Conservation (phyloP, 2,329 filamentous ascomycete species). For the Talaromyces verruculosus region DNA sequence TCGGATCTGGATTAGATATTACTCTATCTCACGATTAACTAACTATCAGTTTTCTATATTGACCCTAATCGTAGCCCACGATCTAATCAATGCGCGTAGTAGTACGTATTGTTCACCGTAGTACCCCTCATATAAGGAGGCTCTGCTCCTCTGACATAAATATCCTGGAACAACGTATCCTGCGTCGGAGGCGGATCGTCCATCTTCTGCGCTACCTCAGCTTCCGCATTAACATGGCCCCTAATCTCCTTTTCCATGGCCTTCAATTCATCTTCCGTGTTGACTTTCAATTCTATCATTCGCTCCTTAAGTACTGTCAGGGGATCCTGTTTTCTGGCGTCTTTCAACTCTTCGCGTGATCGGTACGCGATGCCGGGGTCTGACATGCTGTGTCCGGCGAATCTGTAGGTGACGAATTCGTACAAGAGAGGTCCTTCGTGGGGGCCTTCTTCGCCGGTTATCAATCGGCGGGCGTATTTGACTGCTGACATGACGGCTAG, state of each 20-base stretch:
- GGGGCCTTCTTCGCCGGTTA: constrained; percentile 67
- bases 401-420: constrained; percentile 96
- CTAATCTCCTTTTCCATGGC: constrained; percentile 85
- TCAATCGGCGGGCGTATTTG: constrained; percentile 77
- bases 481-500: constrained; percentile 91
- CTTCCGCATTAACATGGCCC: constrained; percentile 76
- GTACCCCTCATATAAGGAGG: constrained; percentile 79
- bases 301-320: constrained; percentile 94
- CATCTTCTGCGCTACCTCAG: constrained; percentile 83
- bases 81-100: constrained; percentile 31
- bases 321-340: constrained; percentile 93
- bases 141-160: constrained; percentile 80
- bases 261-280: constrained; percentile 88
- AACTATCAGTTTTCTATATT: not conserved
- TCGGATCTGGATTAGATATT: not conserved
- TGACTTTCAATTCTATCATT: constrained; percentile 85
- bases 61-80: too few relatives aligned
- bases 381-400: constrained; percentile 96
- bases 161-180: constrained; percentile 86
- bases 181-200: constrained; percentile 69
- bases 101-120: constrained; percentile 82
- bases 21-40: not conserved
- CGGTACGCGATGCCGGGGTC: constrained; percentile 96
- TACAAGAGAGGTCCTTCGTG: constrained; percentile 75
- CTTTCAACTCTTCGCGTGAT: constrained; percentile 94